A percentile compares a stretch with the other conserved stretches of the same genome.
phyloP scores from a whole-genome alignment of 2,329 filamentous ascomycete species.

The Hypoxylon sp. region DNA sequence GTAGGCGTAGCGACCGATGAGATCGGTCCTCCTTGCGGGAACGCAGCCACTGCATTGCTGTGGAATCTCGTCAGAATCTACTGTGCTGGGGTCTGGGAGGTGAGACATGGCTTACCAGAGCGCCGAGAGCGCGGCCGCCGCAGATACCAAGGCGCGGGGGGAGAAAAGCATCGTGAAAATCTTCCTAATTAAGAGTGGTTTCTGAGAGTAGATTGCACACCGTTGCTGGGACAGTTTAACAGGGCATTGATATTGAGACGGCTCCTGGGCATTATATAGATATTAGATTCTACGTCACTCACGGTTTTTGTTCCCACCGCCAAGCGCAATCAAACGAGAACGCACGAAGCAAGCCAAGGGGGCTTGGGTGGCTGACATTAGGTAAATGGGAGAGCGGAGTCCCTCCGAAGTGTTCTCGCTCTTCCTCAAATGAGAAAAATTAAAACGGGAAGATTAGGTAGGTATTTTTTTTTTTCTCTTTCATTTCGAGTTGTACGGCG shows the following conservation, averaged over 20 bases:
- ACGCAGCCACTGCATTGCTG: constrained; percentile 39
- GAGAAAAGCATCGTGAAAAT: constrained; percentile 42
- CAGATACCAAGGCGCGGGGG: constrained; percentile 28
- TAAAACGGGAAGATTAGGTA: neutral
- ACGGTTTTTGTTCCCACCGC: constrained; percentile 8
- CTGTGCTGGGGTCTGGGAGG: neutral
- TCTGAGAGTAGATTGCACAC: constrained; percentile 4
- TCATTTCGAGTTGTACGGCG: constrained; percentile 16
- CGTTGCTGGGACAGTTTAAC: constrained; percentile 11
- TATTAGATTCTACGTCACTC: constrained; percentile 16
- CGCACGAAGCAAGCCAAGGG: constrained; percentile 23
- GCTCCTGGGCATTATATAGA: constrained; percentile 10
- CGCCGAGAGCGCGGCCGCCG: constrained; percentile 37
- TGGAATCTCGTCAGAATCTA: constrained; percentile 1
- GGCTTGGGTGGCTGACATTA: constrained; percentile 14
- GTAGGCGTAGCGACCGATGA: constrained; percentile 21
- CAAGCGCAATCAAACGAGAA: constrained; percentile 21
- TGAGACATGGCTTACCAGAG: constrained; percentile 40
- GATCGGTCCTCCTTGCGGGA: constrained; percentile 29
- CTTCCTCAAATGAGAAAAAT: constrained; percentile 18
- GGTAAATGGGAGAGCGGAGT: constrained; percentile 1
- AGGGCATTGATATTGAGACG: neutral
- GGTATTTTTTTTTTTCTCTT: neutral
- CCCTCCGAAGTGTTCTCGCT: neutral
- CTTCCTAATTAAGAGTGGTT: neutral